Percentiles rank a stretch among this genome's conserved stretches.
Evolutionary conservation across 2,329 filamentous ascomycete species (phyloP).

Genomic region (Rutstroemia sp.): DNA sequence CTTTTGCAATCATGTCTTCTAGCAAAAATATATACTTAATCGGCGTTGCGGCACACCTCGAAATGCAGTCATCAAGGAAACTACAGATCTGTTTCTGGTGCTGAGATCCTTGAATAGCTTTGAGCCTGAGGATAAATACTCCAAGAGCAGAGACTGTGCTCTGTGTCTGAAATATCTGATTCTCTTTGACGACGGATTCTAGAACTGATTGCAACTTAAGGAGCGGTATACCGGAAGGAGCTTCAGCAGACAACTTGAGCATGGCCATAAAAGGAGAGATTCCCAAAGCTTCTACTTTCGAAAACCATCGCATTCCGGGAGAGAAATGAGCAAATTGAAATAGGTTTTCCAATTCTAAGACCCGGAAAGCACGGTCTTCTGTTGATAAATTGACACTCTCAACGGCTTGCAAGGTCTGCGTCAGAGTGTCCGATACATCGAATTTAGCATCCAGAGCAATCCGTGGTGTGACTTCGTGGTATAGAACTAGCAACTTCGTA

Average conservation of each 20-base stretch:
- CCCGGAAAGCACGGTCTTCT: constrained; percentile 47
- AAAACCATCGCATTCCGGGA: constrained; percentile 84
- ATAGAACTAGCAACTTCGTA: constrained; percentile 73
- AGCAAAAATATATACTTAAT: constrained; percentile 77
- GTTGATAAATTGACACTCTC: constrained; percentile 38
- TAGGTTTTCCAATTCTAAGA: constrained; percentile 74
- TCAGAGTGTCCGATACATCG: constrained; percentile 74
- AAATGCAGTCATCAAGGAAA: constrained; percentile 78
- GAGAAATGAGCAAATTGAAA: constrained; percentile 75
- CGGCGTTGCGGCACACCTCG: constrained; percentile 65
- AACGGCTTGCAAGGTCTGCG: constrained; percentile 56
- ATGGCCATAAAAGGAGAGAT: constrained; percentile 68
- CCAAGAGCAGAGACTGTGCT: constrained; percentile 38
- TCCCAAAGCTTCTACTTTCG: constrained; percentile 57
- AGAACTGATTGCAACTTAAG: constrained; percentile 49
- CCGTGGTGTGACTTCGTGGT: constrained; percentile 75
- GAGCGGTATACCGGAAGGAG: constrained; percentile 40
- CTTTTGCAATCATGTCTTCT: constrained; percentile 40
- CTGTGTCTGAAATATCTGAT: constrained; percentile 53
- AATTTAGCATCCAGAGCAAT: constrained; percentile 78
- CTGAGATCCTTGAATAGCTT: constrained; percentile 23
- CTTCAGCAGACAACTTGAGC: constrained; percentile 49
- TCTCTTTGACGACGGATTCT: constrained; percentile 53
- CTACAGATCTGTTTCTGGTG: constrained; percentile 46
- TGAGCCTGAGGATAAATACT: constrained; percentile 37